Conservation (phyloP, 768 basidiomycete species). For the Suillus brevipes region DNA sequence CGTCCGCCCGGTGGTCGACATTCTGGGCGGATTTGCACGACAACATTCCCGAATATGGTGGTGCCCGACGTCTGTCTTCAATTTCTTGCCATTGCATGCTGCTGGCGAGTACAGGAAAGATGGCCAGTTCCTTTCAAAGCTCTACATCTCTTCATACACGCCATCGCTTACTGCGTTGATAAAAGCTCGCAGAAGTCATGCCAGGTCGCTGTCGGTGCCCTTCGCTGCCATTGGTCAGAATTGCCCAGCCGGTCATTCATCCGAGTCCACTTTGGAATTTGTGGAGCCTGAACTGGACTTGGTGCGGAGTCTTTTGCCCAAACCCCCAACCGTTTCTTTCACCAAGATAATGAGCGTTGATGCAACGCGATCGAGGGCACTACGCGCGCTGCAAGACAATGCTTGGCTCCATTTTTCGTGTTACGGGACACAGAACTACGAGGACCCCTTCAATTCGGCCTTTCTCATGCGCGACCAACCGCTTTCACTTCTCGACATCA, state of each 20-base stretch:
- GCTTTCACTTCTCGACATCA: slow-evolving; percentile 9
- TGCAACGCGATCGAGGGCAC: not conserved
- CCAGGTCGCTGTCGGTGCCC: not conserved
- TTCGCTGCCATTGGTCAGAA: slow-evolving; percentile 12
- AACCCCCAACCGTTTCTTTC: not conserved
- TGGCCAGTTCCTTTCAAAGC: not conserved
- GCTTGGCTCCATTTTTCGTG: slow-evolving; percentile 22
- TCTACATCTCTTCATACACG: not conserved
- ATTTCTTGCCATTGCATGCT: not conserved
- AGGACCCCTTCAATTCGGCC: slow-evolving; percentile 14
- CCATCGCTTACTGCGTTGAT: not conserved
- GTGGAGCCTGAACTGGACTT: not conserved
- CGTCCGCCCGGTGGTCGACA: not conserved
- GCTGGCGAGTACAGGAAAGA: not conserved
- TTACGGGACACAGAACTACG: slow-evolving; percentile 13
- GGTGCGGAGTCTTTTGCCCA: not conserved
- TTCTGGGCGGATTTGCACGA: not conserved
- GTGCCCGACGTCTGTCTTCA: not conserved
- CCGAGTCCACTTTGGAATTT: not conserved
- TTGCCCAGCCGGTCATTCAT: not conserved
- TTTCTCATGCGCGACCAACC: slow-evolving; percentile 2
- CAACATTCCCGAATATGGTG: not conserved
- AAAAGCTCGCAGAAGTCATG: slow-evolving; percentile 4
- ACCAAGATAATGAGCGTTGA: not conserved
- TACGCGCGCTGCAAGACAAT: not conserved